A percentile compares a stretch with the other conserved stretches of the same genome.
These are phyloP conservation scores for Aegle marmelos DNA, from an alignment of 345 rosid genomes.

Conservation along the genomic window DNA sequence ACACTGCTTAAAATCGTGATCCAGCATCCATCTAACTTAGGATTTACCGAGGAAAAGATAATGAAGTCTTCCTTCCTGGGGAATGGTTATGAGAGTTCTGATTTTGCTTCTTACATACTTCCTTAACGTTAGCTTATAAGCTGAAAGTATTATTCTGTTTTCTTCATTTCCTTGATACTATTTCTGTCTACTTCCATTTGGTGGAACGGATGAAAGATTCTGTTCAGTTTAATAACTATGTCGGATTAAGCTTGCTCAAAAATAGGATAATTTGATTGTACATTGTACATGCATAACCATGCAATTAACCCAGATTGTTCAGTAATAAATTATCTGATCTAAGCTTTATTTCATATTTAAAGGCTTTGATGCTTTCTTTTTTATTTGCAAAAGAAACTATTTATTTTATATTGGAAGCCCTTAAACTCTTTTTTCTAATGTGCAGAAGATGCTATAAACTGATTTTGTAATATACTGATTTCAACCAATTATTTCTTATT, in stretches of 20 bases:
- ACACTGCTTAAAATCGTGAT: not conserved
- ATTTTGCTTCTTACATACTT: not conserved
- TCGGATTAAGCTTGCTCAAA: not conserved
- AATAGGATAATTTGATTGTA: not conserved
- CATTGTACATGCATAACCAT: not conserved
- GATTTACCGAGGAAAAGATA: not conserved
- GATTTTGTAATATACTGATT: not conserved
- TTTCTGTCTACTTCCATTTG: not conserved
- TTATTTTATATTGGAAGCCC: not conserved
- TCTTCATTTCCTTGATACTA: not conserved
- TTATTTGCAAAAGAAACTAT: not conserved
- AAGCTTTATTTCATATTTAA: not conserved
- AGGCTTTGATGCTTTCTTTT: not conserved
- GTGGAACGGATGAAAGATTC: not conserved
- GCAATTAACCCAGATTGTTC: not conserved
- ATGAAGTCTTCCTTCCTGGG: not conserved
- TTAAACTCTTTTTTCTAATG: not conserved
- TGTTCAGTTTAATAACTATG: not conserved
- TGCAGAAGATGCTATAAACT: not conserved
- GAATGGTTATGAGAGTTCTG: not conserved
- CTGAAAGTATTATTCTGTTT: not conserved
- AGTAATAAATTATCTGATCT: not conserved
- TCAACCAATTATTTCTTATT: slow-evolving; percentile 7
- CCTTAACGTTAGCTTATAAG: not conserved
- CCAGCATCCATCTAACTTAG: not conserved